These are phyloP conservation scores for Yueomyces sinensis DNA, from an alignment of 805 yeast species.

Conservation along the genomic window DNA sequence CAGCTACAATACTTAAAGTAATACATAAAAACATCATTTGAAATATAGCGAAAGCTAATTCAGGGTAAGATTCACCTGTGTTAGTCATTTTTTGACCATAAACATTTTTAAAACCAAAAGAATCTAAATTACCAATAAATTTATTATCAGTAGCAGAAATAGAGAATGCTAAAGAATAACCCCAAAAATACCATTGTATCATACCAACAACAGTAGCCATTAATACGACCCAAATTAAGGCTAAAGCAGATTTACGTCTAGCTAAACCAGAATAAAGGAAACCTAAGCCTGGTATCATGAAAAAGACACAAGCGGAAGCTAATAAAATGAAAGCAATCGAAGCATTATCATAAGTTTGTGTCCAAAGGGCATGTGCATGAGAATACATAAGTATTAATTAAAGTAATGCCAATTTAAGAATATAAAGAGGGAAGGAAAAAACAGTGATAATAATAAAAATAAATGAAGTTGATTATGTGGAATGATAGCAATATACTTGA, in stretches of 20 bases:
- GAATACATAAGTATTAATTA: too few relatives aligned
- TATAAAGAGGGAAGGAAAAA: too few relatives aligned
- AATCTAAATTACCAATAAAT: constrained; percentile 76
- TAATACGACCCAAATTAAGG: constrained; percentile 70
- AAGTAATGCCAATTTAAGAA: too few relatives aligned
- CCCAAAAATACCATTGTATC: constrained; percentile 97
- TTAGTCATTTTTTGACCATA: constrained; percentile 27
- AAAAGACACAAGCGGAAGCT: constrained; percentile 60
- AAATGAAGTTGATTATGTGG: too few relatives aligned
- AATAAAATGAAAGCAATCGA: constrained; percentile 39
- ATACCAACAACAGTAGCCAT: constrained; percentile 61
- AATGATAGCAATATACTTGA: too few relatives aligned
- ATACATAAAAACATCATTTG: constrained; percentile 88
- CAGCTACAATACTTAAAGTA: constrained; percentile 84
- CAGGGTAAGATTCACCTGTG: constrained; percentile 46
- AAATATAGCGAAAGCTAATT: constrained; percentile 70
- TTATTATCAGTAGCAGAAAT: constrained; percentile 57
- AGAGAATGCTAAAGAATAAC: constrained; percentile 85
- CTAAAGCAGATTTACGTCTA: constrained; percentile 77
- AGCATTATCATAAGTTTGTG: constrained; percentile 32
- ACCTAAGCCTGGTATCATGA: constrained; percentile 93
- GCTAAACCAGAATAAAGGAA: constrained; percentile 87
- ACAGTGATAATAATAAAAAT: too few relatives aligned
- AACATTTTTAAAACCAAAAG: constrained; percentile 70
- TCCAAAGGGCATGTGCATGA: constrained; percentile 9